Evolutionary conservation across 2,329 filamentous ascomycete species (phyloP).

Genomic region (Aspergillus fijiensis): DNA sequence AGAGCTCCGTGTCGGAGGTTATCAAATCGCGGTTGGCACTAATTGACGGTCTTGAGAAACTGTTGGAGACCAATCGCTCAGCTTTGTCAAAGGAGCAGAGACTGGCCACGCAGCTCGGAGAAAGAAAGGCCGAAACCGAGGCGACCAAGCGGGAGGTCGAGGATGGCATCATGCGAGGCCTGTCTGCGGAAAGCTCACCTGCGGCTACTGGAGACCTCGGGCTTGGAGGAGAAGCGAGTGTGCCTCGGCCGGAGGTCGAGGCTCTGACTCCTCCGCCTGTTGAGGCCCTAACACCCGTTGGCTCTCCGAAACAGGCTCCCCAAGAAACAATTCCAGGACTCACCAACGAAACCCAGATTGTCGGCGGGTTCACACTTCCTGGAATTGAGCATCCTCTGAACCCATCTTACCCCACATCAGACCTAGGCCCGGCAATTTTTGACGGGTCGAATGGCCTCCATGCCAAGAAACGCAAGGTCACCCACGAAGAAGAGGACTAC

Average conservation of each 20-base stretch:
- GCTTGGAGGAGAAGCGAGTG: slow-evolving; percentile 27
- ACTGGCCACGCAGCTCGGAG: slow-evolving; percentile 62
- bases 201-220: slow-evolving; percentile 43
- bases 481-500: slow-evolving; percentile 44
- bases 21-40: slow-evolving; percentile 81
- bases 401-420: slow-evolving; percentile 19
- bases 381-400: slow-evolving; percentile 21
- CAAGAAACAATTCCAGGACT: slow-evolving; percentile 33
- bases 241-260: slow-evolving; percentile 73
- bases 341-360: slow-evolving; percentile 14
- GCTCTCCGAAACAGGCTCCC: slow-evolving; percentile 44
- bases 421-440: slow-evolving; percentile 20
- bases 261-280: slow-evolving; percentile 78
- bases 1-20: slow-evolving; percentile 83
- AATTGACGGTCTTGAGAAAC: slow-evolving; percentile 76
- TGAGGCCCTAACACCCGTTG: slow-evolving; percentile 55
- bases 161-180: slow-evolving; percentile 81
- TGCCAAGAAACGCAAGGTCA: slow-evolving; percentile 52
- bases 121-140: slow-evolving; percentile 72
- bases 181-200: slow-evolving; percentile 61
- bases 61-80: slow-evolving; percentile 71
- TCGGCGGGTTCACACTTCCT: slow-evolving; percentile 21
- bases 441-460: slow-evolving; percentile 31
- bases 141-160: slow-evolving; percentile 85
- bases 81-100: slow-evolving; percentile 69